phyloP scores from a whole-genome alignment of 1,139 yeast species.

The Candida glucosophila region DNA sequence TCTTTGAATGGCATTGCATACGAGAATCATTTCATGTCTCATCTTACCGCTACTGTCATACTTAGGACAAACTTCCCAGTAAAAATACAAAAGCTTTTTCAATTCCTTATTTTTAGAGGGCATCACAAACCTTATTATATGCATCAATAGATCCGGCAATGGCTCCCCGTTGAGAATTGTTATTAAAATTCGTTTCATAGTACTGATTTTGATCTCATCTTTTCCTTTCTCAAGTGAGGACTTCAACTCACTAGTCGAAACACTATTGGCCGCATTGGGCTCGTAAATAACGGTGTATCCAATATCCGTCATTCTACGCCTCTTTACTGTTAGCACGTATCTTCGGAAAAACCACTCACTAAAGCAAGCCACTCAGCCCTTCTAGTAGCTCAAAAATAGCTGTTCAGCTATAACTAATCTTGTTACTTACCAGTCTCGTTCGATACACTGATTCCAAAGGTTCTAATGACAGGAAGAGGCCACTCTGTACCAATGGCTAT shows the following conservation, averaged over 20 bases:
- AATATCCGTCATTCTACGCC: slow-evolving; percentile 32
- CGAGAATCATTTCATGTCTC: slow-evolving; percentile 97
- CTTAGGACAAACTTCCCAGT: slow-evolving; percentile 98
- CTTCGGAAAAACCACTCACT: no score
- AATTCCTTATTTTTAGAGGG: slow-evolving; percentile 87
- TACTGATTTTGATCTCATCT: slow-evolving; percentile 79
- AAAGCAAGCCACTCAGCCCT: no score
- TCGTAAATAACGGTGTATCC: slow-evolving; percentile 73
- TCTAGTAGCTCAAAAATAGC: no score
- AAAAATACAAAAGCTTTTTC: slow-evolving; percentile 86
- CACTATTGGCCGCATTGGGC: slow-evolving; percentile 63
- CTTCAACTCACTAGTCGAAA: slow-evolving; percentile 70
- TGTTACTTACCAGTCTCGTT: no score
- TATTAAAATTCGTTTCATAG: slow-evolving; percentile 82
- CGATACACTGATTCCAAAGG: no score
- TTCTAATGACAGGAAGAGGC: no score
- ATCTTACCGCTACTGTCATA: slow-evolving; percentile 80
- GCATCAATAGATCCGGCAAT: slow-evolving; percentile 94
- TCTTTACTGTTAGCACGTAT: no score
- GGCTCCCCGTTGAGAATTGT: slow-evolving; percentile 91
- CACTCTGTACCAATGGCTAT: no score
- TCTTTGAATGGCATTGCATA: slow-evolving; percentile 94
- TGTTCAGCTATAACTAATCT: no score
- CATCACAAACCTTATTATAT: slow-evolving; percentile 93
- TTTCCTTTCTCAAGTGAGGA: slow-evolving; percentile 79